Percentiles rank a stretch among this genome's conserved stretches.
phyloP scores from a whole-genome alignment of 768 basidiomycete genomes.

The Lactarius vividus region DNA sequence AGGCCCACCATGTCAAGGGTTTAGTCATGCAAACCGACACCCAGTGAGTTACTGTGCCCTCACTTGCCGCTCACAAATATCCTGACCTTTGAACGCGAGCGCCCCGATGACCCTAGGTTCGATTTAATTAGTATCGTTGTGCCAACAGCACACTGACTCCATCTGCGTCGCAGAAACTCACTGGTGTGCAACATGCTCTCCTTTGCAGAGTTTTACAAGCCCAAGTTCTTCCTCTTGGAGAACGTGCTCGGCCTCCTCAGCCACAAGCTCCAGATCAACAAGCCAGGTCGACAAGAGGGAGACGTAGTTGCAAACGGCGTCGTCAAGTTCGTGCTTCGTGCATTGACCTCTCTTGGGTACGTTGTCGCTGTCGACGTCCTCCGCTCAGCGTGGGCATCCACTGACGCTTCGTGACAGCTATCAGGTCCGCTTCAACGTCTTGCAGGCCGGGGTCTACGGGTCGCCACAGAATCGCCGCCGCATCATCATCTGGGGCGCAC shows the following conservation, averaged over 20 bases:
- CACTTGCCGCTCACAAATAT: not conserved
- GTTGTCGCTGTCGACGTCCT: slow-evolving; percentile 26
- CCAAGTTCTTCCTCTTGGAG: slow-evolving; percentile 65
- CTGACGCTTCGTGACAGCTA: slow-evolving; percentile 42
- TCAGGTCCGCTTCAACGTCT: slow-evolving; percentile 60
- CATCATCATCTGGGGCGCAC: slow-evolving; percentile 68
- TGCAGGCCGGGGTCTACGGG: slow-evolving; percentile 73
- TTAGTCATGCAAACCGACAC: slow-evolving; percentile 59
- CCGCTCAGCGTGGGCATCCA: not conserved
- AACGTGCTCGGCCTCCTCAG: slow-evolving; percentile 65
- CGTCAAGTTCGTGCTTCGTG: slow-evolving; percentile 62
- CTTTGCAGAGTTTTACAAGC: slow-evolving; percentile 62
- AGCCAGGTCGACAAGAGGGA: slow-evolving; percentile 35
- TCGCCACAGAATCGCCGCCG: slow-evolving; percentile 65
- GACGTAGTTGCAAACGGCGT: slow-evolving; percentile 50
- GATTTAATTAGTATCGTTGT: not conserved
- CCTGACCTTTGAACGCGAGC: slow-evolving; percentile 36
- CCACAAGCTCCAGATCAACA: slow-evolving; percentile 45
- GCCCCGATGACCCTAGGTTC: slow-evolving; percentile 59
- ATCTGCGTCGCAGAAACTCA: slow-evolving; percentile 45
- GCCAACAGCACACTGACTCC: not conserved
- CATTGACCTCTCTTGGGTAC: slow-evolving; percentile 63
- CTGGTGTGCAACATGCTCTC: slow-evolving; percentile 69
- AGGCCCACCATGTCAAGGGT: slow-evolving; percentile 80
- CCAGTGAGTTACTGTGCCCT: slow-evolving; percentile 41